Percentiles rank a stretch among this genome's conserved stretches.
These are phyloP conservation scores for Sphagnum contortum DNA, from an alignment of 225 moss, liverwort and hornwort species.

Conservation along the genomic window DNA sequence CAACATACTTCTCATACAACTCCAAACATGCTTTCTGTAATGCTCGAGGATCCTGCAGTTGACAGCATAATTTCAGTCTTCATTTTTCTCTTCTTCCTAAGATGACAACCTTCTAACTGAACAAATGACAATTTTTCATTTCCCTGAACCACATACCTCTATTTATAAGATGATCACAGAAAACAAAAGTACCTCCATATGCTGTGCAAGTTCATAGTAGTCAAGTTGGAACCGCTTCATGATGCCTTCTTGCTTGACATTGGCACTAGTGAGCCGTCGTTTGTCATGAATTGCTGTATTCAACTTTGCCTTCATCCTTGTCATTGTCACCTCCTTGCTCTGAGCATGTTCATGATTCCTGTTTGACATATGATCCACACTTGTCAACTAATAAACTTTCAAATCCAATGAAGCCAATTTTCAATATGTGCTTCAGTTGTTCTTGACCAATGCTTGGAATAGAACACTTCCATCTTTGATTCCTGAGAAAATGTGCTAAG, in stretches of 20 bases:
- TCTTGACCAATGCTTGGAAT: too few relatives aligned
- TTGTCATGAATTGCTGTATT: constrained; percentile 32
- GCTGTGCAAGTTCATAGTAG: constrained; percentile 49
- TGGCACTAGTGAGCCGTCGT: constrained; percentile 22
- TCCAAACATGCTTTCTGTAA: constrained; percentile 45
- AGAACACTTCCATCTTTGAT: too few relatives aligned
- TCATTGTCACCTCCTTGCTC: constrained; percentile 42
- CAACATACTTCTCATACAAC: constrained; percentile 64
- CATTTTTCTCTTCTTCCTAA: background rate
- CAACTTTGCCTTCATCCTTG: constrained; percentile 45
- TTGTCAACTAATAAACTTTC: too few relatives aligned
- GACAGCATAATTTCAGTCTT: background rate
- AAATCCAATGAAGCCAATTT: too few relatives aligned
- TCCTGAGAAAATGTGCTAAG: too few relatives aligned
- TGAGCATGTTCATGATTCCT: constrained; percentile 39
- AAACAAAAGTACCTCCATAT: constrained; percentile 31
- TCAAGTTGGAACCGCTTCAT: constrained; percentile 48
- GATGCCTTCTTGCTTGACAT: constrained; percentile 15
- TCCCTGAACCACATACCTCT: background rate
- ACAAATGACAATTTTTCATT: background rate
- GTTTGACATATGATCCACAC: background rate
- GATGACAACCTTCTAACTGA: too few relatives aligned
- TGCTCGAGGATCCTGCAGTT: constrained; percentile 44
- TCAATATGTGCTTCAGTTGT: too few relatives aligned
- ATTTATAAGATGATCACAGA: background rate